phyloP scores from a whole-genome alignment of 2,329 filamentous ascomycete genomes.

The Oidium heveae region DNA sequence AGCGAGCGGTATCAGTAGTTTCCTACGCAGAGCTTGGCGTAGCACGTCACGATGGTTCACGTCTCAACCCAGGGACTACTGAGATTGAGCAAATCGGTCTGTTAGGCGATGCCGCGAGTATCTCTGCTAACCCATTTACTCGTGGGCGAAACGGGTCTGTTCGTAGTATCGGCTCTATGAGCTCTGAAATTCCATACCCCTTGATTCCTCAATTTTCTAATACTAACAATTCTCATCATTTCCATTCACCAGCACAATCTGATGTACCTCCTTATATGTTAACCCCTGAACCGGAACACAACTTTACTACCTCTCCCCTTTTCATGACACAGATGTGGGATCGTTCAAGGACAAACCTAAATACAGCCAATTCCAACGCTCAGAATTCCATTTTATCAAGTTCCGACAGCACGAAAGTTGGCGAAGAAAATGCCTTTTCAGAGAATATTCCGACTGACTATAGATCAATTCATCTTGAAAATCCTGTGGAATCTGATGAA shows the following conservation, averaged over 20 bases:
- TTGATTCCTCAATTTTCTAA: constrained; percentile 11
- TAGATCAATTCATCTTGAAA: constrained; percentile 12
- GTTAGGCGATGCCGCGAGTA: constrained; percentile 38
- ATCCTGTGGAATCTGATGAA: constrained; percentile 6
- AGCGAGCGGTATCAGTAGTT: constrained; percentile 47
- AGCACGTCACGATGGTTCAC: constrained; percentile 51
- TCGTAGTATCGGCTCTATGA: constrained; percentile 25
- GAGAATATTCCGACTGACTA: constrained; percentile 12
- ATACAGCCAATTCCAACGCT: constrained; percentile 3
- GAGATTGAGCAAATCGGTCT: constrained; percentile 50
- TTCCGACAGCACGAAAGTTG: constrained; percentile 11
- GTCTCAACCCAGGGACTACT: constrained; percentile 44
- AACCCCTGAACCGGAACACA: no score
- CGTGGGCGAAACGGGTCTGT: constrained; percentile 26
- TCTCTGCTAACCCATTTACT: constrained; percentile 16
- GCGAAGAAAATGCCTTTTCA: constrained; percentile 11
- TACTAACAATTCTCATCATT: constrained; percentile 6
- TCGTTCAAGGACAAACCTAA: constrained; percentile 4
- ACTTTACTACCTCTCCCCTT: constrained; percentile 15
- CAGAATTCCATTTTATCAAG: constrained; percentile 7
- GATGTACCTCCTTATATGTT: no score
- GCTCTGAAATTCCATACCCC: constrained; percentile 15
- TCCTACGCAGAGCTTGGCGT: constrained; percentile 55
- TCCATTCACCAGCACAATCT: no score
- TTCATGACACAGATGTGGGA: constrained; percentile 19